A percentile compares a stretch with the other conserved stretches of the same genome.
Conservation (phyloP, 805 yeast species). For the Metschnikowia gelsemii region DNA sequence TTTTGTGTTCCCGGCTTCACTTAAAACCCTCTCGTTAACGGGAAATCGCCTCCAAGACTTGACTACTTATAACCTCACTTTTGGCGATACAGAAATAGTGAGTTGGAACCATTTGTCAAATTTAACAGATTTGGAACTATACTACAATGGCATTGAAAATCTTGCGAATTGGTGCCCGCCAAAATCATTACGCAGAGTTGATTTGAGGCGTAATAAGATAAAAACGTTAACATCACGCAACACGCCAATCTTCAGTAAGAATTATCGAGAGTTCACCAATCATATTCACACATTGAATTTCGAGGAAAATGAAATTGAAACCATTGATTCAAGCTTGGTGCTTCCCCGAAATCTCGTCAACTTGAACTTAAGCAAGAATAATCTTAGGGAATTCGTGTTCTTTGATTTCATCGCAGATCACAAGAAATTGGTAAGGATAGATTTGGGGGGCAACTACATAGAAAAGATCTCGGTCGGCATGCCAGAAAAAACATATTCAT, state of each 20-base stretch:
- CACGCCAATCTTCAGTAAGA: conserved; percentile 15
- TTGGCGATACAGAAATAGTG: conserved; percentile 8
- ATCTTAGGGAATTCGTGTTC: conserved; percentile 19
- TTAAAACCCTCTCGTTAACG: conserved; percentile 24
- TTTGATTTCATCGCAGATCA: conserved; percentile 12
- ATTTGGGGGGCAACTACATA: conserved; percentile 14
- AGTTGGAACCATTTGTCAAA: conserved; percentile 28
- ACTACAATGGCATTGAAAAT: conserved; percentile 22
- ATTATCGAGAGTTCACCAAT: not conserved
- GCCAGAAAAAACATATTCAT: conserved; percentile 6
- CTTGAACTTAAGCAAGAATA: conserved; percentile 22
- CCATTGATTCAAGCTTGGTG: conserved; percentile 11
- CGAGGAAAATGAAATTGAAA: conserved; percentile 19
- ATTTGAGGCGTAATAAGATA: conserved; percentile 18
- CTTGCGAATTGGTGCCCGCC: conserved; percentile 25
- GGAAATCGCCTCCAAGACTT: conserved; percentile 28
- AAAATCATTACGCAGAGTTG: conserved; percentile 12
- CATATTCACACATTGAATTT: conserved; percentile 15
- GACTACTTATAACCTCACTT: conserved; percentile 19
- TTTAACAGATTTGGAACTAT: conserved; percentile 25
- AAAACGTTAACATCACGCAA: conserved; percentile 11
- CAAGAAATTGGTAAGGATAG: conserved; percentile 15
- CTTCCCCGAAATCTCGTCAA: conserved; percentile 17
- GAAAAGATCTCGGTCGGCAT: conserved; percentile 7
- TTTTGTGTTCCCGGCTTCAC: conserved; percentile 27